Percentiles rank a stretch among this genome's conserved stretches.
These are phyloP conservation scores for Aspergillus luchuensis DNA, from an alignment of 2,329 filamentous ascomycete genomes.

Conservation along the genomic window DNA sequence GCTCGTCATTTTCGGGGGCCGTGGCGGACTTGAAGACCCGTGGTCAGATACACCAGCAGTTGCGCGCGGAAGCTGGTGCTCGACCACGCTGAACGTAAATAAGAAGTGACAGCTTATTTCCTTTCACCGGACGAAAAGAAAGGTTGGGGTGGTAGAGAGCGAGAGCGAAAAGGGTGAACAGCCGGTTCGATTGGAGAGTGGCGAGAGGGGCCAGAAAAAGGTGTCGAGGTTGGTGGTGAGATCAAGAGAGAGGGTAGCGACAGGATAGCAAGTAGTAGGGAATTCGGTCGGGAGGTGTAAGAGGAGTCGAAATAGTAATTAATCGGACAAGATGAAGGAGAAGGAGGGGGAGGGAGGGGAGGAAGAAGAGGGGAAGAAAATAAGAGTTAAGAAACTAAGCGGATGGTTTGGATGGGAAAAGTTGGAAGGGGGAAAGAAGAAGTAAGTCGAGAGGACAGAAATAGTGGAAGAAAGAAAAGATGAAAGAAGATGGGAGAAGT, in stretches of 20 bases:
- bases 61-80: conserved; percentile 37
- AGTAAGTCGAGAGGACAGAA: not conserved
- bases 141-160: not conserved
- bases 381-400: conserved; percentile 12
- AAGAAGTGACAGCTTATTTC: not conserved
- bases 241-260: conserved; percentile 8
- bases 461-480: conserved; percentile 18
- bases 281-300: conserved; percentile 9
- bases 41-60: conserved; percentile 38
- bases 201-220: not conserved
- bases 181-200: not conserved
- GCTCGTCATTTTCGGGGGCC: conserved; percentile 49
- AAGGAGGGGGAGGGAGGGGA: conserved; percentile 6
- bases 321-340: not conserved
- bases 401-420: conserved; percentile 2
- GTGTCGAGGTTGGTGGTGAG: conserved; percentile 9
- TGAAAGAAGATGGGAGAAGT: conserved; percentile 22
- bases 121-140: not conserved
- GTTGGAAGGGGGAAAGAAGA: conserved; percentile 14
- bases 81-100: conserved; percentile 25
- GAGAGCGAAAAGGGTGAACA: not conserved
- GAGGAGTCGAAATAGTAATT: conserved; percentile 5
- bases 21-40: conserved; percentile 36
- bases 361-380: conserved; percentile 12
- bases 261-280: conserved; percentile 9